Base-by-base conservation (phyloP, 164 flowering plant species). In the Nymphaea thermarum region DNA sequence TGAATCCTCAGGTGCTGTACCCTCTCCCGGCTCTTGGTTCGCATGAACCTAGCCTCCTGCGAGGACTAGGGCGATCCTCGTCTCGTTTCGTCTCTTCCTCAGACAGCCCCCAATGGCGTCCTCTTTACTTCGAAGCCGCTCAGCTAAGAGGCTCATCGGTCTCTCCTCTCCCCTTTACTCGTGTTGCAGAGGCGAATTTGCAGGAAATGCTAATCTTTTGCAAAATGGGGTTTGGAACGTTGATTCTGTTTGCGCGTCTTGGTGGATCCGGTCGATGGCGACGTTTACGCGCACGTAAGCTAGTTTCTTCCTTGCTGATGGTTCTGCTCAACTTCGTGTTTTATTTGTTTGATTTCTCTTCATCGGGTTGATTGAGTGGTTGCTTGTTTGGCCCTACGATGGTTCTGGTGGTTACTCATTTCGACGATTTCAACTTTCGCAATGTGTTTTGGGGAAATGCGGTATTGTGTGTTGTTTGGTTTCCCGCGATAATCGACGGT, bases 221-320 rank as follows among this genome's bases (percentile, higher is more conserved):
- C 83, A 81, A 14, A 74, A 83, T 12, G n/a, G 75, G 3, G 71
- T 55, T 44, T 70, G 77, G 53, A 70, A 77, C 75, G 89, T 79
- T 5, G 18, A 65, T 41, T 70, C 63, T 4, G 65, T 68, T 69
- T 44, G 47, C 44, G 68, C 42, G 5, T 70, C 81, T 1, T 83
- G 84, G 91, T 85, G 84, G 87, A 84, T 95, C 36, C 63, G 53
- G 86, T 88, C 93, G 75, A 87, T 93, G 96, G 98, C 95, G 57
- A 93, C 96, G 47, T 93, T 90, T 77, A 85, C 93, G 3, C 84
- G 96, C 45, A 88, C 93, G 98, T 90, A 71, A 77, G 85, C 64
- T 42, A 7, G n/a, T 17, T 62, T 4, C 64, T 41, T 62, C 42
- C 10, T 62, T 62, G 6, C 8, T 17, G 7, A 7, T 6, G 4